Evolutionary conservation across 495 filamentous ascomycete genomes (phyloP), one percentile per base, ranked within the genome.

Genomic region (Hypomontagnella monticulosa): DNA sequence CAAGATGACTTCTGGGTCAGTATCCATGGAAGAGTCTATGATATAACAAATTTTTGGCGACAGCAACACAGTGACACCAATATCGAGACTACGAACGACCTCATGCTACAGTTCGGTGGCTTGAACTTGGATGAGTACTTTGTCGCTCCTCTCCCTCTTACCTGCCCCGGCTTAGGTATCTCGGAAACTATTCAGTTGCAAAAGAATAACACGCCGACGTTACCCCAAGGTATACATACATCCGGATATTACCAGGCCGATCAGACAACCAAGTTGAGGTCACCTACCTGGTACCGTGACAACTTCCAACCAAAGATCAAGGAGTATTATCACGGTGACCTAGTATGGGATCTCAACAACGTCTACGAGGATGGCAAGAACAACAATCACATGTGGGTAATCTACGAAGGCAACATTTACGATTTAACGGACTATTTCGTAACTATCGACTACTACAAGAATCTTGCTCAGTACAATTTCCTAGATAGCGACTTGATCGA

Each of bases 351-450:
- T 38, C 59, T 57, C 15, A 72, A 76, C 14, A 74, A 71, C 20
- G 84, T 95, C 69, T 78, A 83, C n/a, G 80, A 75, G 15, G 76
- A 86, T 18, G 93, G 93, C n/a, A 70, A 85, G 36, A 81, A 88
- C 46, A 73, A 87, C 30, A 82, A 86, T 56, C 91, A 91, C 36
- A 81, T 84, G 61, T 98, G 96, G 92, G 88, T 91, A 60, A 89
- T 92, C 57, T 81, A 94, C 48, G 79, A 91, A 47, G 79, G 84
- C 38, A 87, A 81, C 20, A 80, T 98, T 18, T 98, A 93, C 70
- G 96, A 99, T 72, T 76, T 99, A 40, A 96, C 91, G 1, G 85
- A 98, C 71, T 99, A 99, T 77, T 92, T 92, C 75, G 78, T 91
- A 54, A 96, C 93, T 6, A 76, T 82, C 72, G 80, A 88, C 40